phyloP scores from a whole-genome alignment of 2,329 filamentous ascomycete species.

The Aspergillus chevalieri region DNA sequence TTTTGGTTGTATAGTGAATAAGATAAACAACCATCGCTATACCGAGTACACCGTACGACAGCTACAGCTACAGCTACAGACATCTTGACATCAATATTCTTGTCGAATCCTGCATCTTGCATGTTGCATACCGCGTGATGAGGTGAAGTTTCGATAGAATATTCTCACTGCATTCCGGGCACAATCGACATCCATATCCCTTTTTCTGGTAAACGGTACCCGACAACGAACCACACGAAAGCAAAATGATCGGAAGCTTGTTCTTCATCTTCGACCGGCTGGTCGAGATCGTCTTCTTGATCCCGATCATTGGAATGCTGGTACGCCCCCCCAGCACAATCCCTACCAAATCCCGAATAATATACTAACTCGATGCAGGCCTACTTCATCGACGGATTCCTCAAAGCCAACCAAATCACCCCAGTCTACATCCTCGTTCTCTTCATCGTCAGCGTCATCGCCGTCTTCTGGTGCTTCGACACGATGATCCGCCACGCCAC shows the following conservation, averaged over 20 bases:
- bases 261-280: conserved; percentile 59
- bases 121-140: background rate
- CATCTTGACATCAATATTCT: too few species aligned
- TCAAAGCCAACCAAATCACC: conserved; percentile 52
- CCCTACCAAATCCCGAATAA: background rate
- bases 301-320: conserved; percentile 59
- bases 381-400: conserved; percentile 57
- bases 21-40: too few species aligned
- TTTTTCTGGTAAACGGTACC: conserved; percentile 5
- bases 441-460: conserved; percentile 60
- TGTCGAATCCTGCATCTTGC: background rate
- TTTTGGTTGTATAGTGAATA: too few species aligned
- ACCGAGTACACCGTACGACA: too few species aligned
- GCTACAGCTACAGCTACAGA: too few species aligned
- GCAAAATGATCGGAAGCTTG: conserved; percentile 48
- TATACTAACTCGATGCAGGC: conserved; percentile 26
- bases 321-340: conserved; percentile 24
- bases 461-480: conserved; percentile 55
- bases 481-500: conserved; percentile 56
- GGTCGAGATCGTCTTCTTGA: conserved; percentile 56
- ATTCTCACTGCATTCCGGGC: too few species aligned
- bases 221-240: background rate
- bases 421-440: conserved; percentile 56
- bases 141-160: background rate
- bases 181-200: background rate